Evolutionary conservation across 2,329 filamentous ascomycete species (phyloP).

Genomic region (Verticillium klebahnii): DNA sequence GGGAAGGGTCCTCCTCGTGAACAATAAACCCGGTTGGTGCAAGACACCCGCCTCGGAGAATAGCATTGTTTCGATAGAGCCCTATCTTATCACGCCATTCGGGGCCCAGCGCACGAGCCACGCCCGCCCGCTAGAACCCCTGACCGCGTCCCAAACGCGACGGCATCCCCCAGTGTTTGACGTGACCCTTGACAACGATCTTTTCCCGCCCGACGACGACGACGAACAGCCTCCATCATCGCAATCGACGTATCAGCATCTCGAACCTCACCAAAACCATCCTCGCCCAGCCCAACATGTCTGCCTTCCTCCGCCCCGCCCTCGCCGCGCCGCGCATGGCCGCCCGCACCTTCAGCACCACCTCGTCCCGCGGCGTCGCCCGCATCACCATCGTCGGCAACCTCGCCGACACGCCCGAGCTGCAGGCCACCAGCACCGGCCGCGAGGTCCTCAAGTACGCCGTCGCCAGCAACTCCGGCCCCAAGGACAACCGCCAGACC

Average conservation of each 20-base stretch:
- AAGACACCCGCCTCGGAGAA: neutral
- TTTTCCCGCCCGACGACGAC: slow-evolving; percentile 2
- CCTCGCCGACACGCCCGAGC: slow-evolving; percentile 74
- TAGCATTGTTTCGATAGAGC: neutral
- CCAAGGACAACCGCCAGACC: slow-evolving; percentile 65
- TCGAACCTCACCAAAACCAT: no score
- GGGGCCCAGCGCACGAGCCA: neutral
- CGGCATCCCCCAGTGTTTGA: neutral
- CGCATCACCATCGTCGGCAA: slow-evolving; percentile 85
- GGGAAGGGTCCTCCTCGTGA: no score
- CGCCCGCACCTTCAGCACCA: slow-evolving; percentile 72
- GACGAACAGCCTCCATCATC: slow-evolving; percentile 3
- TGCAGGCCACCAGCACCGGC: slow-evolving; percentile 64
- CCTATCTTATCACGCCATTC: neutral
- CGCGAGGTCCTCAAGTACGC: slow-evolving; percentile 73
- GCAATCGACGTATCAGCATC: neutral
- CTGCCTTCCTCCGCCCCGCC: slow-evolving; percentile 47
- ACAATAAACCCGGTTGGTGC: neutral
- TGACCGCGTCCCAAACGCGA: slow-evolving; percentile 4
- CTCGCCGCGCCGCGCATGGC: slow-evolving; percentile 39
- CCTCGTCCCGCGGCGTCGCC: slow-evolving; percentile 61
- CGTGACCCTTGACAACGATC: neutral
- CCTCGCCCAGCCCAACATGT: slow-evolving; percentile 26
- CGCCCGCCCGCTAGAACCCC: neutral
- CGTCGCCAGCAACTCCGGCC: slow-evolving; percentile 65